A percentile compares a stretch with the other conserved stretches of the same genome.
These are phyloP conservation scores for Xylaria sp. DNA, from an alignment of 2,329 filamentous ascomycete species.

Conservation along the genomic window DNA sequence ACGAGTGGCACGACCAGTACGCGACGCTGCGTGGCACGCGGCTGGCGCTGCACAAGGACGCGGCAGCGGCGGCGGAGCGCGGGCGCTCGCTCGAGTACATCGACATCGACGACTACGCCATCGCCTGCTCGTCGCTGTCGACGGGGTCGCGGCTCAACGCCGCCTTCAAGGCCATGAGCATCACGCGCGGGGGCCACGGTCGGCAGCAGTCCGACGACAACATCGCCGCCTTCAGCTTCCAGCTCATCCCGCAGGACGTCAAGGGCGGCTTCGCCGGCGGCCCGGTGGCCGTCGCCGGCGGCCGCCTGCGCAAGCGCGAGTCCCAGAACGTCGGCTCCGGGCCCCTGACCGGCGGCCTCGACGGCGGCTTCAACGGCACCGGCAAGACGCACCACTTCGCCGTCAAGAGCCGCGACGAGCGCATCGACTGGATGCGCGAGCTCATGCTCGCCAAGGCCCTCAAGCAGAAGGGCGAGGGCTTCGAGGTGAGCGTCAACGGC, in stretches of 20 bases:
- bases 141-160: constrained; percentile 81
- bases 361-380: constrained; percentile 56
- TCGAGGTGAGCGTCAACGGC: constrained; percentile 80
- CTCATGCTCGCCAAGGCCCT: constrained; percentile 88
- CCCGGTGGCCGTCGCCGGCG: constrained; percentile 47
- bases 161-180: constrained; percentile 80
- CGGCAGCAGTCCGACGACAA: constrained; percentile 39
- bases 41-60: constrained; percentile 75
- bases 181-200: constrained; percentile 51
- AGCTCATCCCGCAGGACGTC: constrained; percentile 74
- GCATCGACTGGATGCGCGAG: constrained; percentile 97
- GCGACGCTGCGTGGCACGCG: constrained; percentile 80
- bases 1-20: constrained; percentile 93
- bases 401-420: constrained; percentile 81
- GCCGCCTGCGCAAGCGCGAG: constrained; percentile 56
- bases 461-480: constrained; percentile 81
- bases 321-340: constrained; percentile 43
- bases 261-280: constrained; percentile 49
- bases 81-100: constrained; percentile 73
- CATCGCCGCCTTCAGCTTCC: constrained; percentile 77
- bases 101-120: constrained; percentile 86
- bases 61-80: constrained; percentile 38
- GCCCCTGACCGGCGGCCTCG: constrained; percentile 36
- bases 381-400: constrained; percentile 94
- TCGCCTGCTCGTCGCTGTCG: constrained; percentile 78